Evolutionary conservation across 192 early-diverging fungal species (phyloP).

Genomic region (Linnemannia zychae): DNA sequence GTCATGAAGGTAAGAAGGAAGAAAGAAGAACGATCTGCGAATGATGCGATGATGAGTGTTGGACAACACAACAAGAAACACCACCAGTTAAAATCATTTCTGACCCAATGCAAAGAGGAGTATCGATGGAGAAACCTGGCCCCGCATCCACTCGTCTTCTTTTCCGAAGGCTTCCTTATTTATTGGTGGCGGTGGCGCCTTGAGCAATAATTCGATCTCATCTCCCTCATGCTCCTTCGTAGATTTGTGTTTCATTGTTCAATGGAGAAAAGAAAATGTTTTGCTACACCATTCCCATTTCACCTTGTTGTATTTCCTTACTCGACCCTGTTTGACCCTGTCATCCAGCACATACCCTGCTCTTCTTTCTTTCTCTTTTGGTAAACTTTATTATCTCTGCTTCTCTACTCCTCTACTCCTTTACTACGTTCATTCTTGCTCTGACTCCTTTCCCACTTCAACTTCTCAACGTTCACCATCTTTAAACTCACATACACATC

Average conservation of each 20-base stretch:
- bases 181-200: no score
- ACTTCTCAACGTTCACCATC: not conserved
- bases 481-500: not conserved
- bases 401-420: not conserved
- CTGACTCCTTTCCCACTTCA: not conserved
- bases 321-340: not conserved
- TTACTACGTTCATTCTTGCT: not conserved
- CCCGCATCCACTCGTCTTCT: no score
- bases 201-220: not conserved
- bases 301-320: not conserved
- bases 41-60: not conserved
- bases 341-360: no score
- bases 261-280: not conserved
- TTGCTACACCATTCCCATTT: not conserved
- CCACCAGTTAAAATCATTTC: not conserved
- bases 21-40: not conserved
- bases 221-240: not conserved
- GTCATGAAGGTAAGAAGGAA: not conserved
- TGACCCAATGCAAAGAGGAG: not conserved
- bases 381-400: not conserved
- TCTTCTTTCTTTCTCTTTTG: not conserved
- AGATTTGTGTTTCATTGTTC: not conserved
- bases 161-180: no score
- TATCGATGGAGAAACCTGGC: not conserved
- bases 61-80: not conserved